These are phyloP conservation scores for Fusarium sp. DNA, from an alignment of 2,329 filamentous ascomycete genomes.

Conservation along the genomic window DNA sequence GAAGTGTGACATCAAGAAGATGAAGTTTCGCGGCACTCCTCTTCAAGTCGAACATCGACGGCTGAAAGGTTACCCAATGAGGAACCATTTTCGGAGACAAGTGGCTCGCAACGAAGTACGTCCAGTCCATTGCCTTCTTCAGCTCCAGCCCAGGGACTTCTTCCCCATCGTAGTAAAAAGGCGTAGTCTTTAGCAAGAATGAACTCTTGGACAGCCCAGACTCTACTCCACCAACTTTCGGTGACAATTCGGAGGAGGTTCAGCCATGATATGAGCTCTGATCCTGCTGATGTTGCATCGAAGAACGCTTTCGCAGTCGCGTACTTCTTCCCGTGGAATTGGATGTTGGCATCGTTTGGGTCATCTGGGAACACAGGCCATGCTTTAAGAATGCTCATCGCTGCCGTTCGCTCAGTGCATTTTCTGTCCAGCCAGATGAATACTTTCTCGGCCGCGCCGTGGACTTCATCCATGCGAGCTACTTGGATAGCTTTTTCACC, in stretches of 20 bases:
- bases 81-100: background rate
- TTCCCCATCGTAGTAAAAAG: constrained; percentile 4
- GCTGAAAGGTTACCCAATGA: constrained; percentile 3
- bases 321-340: constrained; percentile 15
- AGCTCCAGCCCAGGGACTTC: background rate
- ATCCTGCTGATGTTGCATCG: constrained; percentile 3
- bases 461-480: constrained; percentile 13
- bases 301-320: constrained; percentile 6
- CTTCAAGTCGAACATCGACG: constrained; percentile 17
- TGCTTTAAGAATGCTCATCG: background rate
- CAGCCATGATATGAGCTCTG: constrained; percentile 10
- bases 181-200: constrained; percentile 10
- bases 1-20: constrained; percentile 8
- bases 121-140: constrained; percentile 21
- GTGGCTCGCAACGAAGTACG: constrained; percentile 9
- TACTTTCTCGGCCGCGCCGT: constrained; percentile 6
- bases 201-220: constrained; percentile 24
- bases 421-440: constrained; percentile 5
- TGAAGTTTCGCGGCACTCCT: background rate
- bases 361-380: constrained; percentile 14
- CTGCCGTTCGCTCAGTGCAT: background rate
- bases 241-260: background rate
- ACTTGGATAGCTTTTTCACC: constrained; percentile 7
- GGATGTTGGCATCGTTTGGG: background rate
- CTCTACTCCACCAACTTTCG: constrained; percentile 26